Evolutionary conservation across 1,284 basidiomycete genomes (phyloP).

Genomic region (Trametes sp.): DNA sequence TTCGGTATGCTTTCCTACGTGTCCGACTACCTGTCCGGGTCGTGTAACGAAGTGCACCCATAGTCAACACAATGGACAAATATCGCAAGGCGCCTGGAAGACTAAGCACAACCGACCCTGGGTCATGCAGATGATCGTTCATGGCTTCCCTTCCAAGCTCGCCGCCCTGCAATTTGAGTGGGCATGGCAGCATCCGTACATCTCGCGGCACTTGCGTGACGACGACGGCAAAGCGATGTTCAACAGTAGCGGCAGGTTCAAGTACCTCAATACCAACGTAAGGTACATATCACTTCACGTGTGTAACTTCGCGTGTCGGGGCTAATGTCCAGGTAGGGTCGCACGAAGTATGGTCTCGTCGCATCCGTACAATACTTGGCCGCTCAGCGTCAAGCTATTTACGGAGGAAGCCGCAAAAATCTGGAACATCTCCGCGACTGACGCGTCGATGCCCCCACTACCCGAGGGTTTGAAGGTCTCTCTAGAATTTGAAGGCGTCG

Average conservation of each 20-base stretch:
- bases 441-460: slow-evolving; percentile 43
- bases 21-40: background rate
- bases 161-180: slow-evolving; percentile 91
- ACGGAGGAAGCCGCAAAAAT: slow-evolving; percentile 61
- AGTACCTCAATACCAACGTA: slow-evolving; percentile 53
- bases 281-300: slow-evolving; percentile 47
- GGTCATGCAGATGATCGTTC: slow-evolving; percentile 91
- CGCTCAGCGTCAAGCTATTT: slow-evolving; percentile 74
- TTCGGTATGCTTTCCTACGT: slow-evolving; percentile 49
- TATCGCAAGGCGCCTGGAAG: slow-evolving; percentile 79
- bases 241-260: slow-evolving; percentile 39
- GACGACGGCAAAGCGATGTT: slow-evolving; percentile 50
- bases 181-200: slow-evolving; percentile 87
- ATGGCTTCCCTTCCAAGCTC: slow-evolving; percentile 88
- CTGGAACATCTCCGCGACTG: slow-evolving; percentile 51
- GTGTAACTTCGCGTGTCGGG: background rate
- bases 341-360: slow-evolving; percentile 60
- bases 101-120: slow-evolving; percentile 80
- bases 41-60: background rate
- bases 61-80: slow-evolving; percentile 87
- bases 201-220: slow-evolving; percentile 64
- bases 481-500: slow-evolving; percentile 76
- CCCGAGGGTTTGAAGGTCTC: slow-evolving; percentile 59
- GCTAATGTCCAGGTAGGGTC: slow-evolving; percentile 44
- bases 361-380: slow-evolving; percentile 70